These are phyloP conservation scores for Exutisphaerella laricina DNA, from an alignment of 2,329 filamentous ascomycete genomes.

Conservation along the genomic window DNA sequence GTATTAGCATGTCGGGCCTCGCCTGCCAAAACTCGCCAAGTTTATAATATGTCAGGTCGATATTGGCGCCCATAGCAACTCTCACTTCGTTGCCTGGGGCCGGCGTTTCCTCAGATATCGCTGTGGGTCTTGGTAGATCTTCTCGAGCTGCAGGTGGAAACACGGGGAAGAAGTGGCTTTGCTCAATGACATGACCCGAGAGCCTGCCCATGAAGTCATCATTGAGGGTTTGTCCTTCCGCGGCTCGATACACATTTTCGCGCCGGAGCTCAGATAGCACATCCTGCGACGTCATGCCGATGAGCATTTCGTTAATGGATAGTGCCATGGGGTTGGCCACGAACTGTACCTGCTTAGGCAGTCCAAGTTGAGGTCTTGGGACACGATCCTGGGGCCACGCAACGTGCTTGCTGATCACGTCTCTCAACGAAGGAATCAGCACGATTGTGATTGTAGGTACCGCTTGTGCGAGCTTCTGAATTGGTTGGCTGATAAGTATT, in stretches of 20 bases:
- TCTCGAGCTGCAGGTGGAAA: constrained; percentile 73
- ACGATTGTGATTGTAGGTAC: constrained; percentile 78
- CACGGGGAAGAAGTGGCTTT: constrained; percentile 84
- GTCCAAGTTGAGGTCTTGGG: constrained; percentile 62
- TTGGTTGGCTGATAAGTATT: constrained; percentile 65
- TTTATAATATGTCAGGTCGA: constrained; percentile 81
- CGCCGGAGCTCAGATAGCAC: constrained; percentile 65
- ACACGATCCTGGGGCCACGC: constrained; percentile 79
- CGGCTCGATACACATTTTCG: constrained; percentile 63
- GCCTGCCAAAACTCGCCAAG: constrained; percentile 86
- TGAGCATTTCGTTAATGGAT: constrained; percentile 76
- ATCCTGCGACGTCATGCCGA: constrained; percentile 80
- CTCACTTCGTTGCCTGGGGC: constrained; percentile 40
- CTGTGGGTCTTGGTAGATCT: constrained; percentile 53
- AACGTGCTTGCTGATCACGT: constrained; percentile 74
- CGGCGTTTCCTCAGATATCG: constrained; percentile 39
- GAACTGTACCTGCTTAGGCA: constrained; percentile 70
- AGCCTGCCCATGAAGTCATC: constrained; percentile 63
- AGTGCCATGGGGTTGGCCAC: constrained; percentile 89
- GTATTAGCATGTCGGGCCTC: constrained; percentile 74
- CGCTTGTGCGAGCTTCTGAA: constrained; percentile 63
- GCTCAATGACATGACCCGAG: constrained; percentile 74
- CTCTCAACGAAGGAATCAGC: constrained; percentile 75
- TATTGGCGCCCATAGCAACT: constrained; percentile 64
- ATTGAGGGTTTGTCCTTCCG: constrained; percentile 67